phyloP scores from a whole-genome alignment of 116 monocot species.

The Zostera marina region DNA sequence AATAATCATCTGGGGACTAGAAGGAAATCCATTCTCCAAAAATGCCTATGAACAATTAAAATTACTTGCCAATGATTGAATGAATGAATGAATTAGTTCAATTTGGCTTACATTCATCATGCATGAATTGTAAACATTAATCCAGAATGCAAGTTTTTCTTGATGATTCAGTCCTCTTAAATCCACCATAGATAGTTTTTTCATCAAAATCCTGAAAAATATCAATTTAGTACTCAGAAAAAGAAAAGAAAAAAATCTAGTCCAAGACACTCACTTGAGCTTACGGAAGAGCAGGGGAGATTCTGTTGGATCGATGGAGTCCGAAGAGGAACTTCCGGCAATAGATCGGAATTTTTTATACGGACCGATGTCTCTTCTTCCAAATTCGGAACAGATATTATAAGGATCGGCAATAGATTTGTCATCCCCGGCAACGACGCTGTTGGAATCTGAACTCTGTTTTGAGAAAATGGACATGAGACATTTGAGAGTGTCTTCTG shows the following conservation, averaged over 20 bases:
- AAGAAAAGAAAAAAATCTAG: background rate
- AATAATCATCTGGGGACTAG: conserved; percentile 62
- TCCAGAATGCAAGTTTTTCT: conserved; percentile 98
- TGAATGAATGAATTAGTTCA: background rate
- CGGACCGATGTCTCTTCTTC: conserved; percentile 70
- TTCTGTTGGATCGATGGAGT: conserved; percentile 9
- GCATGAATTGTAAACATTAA: conserved; percentile 94
- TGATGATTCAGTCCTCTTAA: conserved; percentile 53
- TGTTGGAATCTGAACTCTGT: conserved; percentile 22
- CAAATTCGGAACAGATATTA: conserved; percentile 43
- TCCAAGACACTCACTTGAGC: conserved; percentile 55
- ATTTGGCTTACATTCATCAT: conserved; percentile 75
- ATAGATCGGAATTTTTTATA: conserved; percentile 39
- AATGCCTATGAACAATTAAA: conserved; percentile 30
- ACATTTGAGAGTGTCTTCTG: conserved; percentile 64
- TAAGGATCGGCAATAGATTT: conserved; percentile 38
- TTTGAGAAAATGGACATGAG: conserved; percentile 46
- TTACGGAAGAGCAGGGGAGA: conserved; percentile 18
- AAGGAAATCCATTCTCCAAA: conserved; percentile 70
- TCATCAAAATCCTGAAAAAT: conserved; percentile 33
- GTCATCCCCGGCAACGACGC: conserved; percentile 28
- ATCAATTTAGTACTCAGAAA: background rate
- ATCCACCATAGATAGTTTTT: conserved; percentile 58
- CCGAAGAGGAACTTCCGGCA: conserved; percentile 24
- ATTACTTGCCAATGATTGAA: too few relatives aligned